These are phyloP conservation scores for Castanea mollissima DNA, from an alignment of 306 rosid genomes.

Conservation along the genomic window DNA sequence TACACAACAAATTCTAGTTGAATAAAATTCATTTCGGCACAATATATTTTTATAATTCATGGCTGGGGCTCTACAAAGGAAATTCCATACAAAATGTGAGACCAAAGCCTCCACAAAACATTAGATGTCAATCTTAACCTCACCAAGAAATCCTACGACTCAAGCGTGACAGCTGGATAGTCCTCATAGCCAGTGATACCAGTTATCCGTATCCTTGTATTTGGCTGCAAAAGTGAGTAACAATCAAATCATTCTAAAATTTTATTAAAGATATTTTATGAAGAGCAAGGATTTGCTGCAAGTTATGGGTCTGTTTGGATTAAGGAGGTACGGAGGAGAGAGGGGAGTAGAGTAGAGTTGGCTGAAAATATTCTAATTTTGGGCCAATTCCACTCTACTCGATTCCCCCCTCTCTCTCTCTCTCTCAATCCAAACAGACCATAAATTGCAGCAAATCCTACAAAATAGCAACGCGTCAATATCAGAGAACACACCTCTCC, in stretches of 20 bases:
- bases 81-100: conserved; percentile 25
- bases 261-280: not conserved
- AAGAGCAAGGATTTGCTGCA: not conserved
- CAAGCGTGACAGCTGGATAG: conserved; percentile 78
- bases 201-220: conserved; percentile 77
- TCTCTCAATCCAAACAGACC: no score
- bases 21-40: conserved; percentile 21
- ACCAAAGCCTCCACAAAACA: conserved; percentile 23
- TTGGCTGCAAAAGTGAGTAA: conserved; percentile 64
- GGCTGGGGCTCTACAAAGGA: conserved; percentile 4
- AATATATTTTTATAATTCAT: conserved; percentile 21
- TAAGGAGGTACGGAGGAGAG: no score
- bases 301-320: no score
- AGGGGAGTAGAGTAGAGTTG: no score
- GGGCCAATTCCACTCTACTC: no score
- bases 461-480: no score
- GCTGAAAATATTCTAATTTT: no score
- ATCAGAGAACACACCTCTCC: no score
- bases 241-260: conserved; percentile 25
- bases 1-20: conserved; percentile 8
- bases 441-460: no score
- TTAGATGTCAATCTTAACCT: conserved; percentile 6
- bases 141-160: conserved; percentile 31
- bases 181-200: conserved; percentile 85
- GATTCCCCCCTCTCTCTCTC: no score